Evolutionary conservation across 2,329 filamentous ascomycete genomes (phyloP).

Genomic region (Hypoxylon sp.): DNA sequence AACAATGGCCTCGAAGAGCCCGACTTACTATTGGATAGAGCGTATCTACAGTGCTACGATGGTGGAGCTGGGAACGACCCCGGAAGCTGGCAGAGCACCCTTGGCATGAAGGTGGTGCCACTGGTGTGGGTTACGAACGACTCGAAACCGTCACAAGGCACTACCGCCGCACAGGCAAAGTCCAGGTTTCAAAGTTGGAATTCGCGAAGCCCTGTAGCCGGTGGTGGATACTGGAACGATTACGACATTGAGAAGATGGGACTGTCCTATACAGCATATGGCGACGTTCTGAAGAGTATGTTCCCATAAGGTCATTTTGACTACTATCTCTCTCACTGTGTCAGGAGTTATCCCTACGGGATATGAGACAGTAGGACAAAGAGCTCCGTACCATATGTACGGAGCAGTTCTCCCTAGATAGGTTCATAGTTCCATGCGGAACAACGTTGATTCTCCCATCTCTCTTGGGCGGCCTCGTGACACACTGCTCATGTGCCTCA

Average conservation of each 20-base stretch:
- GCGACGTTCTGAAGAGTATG: slow-evolving; percentile 41
- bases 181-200: slow-evolving; percentile 54
- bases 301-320: slow-evolving; percentile 38
- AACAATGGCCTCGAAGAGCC: slow-evolving; percentile 47
- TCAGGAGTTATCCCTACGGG: too few relatives aligned
- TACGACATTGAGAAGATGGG: slow-evolving; percentile 61
- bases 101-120: slow-evolving; percentile 58
- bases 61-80: slow-evolving; percentile 59
- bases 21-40: slow-evolving; percentile 55
- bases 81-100: slow-evolving; percentile 52
- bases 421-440: too few relatives aligned
- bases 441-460: too few relatives aligned
- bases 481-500: too few relatives aligned
- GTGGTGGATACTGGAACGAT: slow-evolving; percentile 61
- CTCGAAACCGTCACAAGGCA: slow-evolving; percentile 58
- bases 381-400: too few relatives aligned
- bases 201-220: slow-evolving; percentile 50
- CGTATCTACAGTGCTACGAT: slow-evolving; percentile 61
- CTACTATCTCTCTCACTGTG: too few relatives aligned
- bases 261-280: slow-evolving; percentile 52
- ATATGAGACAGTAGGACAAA: too few relatives aligned
- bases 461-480: too few relatives aligned
- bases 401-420: too few relatives aligned
- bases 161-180: slow-evolving; percentile 54
- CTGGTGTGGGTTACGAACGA: slow-evolving; percentile 61